Evolutionary conservation across 2,329 filamentous ascomycete species (phyloP), one percentile per base, ranked within the genome.

Genomic region (Aspergillus fijiensis): DNA sequence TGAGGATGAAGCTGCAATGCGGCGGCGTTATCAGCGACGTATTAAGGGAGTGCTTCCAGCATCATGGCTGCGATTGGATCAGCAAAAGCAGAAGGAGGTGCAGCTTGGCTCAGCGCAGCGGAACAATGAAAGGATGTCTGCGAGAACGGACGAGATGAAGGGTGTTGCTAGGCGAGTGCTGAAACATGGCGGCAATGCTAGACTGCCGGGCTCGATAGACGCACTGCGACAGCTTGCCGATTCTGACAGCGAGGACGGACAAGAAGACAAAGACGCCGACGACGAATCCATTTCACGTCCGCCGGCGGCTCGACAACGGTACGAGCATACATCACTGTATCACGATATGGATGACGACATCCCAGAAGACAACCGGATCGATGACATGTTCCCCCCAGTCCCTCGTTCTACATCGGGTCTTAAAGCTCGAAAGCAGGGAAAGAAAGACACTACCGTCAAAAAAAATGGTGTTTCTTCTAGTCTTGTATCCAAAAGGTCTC

Each of bases 1-100:
- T 12, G 55, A 65, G 49, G 63, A 71, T 49, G 68, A 69, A 31
- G 61, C 61, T 48, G 67, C 70, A 52, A 66, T 80, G 11, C 69
- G 71, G 61, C 65, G 61, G 60, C 65, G 61, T 27, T 63, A 77
- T 12, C 73, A 77, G 51, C 76, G 77, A 29, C 75, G 66, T 54
- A 81, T 80, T 12, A 77, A 77, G 60, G 80, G 80, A 27, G 80
- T 82, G 25, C 70, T 82, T 25, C 80, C 80, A 19, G 80, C 80
- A 5, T 82, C 80, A 25, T 82, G 78, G 76, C 62, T 79, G 25
- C 72, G 77, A 55, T 69, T 81, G 51, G 72, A 80, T 63, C 70
- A 72, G 51, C 72, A 74, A 59, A 70, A 70, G 39, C 72, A 72
- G n/a, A 67, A 61, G 60, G 67, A 65, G 29, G 66, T 57, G 61